A percentile compares a stretch with the other conserved stretches of the same genome.
phyloP scores from a whole-genome alignment of 805 yeast species.

The Candida gorgasii region DNA sequence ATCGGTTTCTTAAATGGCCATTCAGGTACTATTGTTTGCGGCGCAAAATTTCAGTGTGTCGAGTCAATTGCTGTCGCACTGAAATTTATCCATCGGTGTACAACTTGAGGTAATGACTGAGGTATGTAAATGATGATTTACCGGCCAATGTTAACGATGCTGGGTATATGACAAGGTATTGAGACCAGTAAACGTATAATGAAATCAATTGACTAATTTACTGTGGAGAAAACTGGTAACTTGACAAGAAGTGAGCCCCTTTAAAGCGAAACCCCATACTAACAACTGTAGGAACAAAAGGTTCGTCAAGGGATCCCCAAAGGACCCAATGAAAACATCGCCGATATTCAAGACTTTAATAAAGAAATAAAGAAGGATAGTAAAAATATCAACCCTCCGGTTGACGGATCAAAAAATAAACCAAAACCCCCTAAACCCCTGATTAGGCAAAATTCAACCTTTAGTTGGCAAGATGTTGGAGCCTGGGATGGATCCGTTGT shows the following conservation, averaged over 20 bases:
- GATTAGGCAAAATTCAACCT: slow-evolving; percentile 31
- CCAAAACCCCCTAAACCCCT: slow-evolving; percentile 18
- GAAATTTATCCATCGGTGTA: slow-evolving; percentile 3
- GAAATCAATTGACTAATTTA: neutral
- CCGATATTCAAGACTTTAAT: slow-evolving; percentile 21
- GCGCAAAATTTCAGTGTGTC: slow-evolving; percentile 6
- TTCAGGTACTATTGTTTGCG: slow-evolving; percentile 3
- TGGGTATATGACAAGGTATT: neutral
- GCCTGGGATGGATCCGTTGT: slow-evolving; percentile 28
- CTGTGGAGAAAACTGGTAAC: neutral
- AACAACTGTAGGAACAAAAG: slow-evolving; percentile 2
- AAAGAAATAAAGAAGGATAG: slow-evolving; percentile 16
- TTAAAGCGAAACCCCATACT: neutral
- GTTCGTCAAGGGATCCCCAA: slow-evolving; percentile 12
- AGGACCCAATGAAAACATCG: slow-evolving; percentile 18
- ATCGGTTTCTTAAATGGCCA: too few relatives aligned
- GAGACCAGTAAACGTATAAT: neutral
- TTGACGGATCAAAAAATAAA: slow-evolving; percentile 15
- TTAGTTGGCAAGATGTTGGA: slow-evolving; percentile 44
- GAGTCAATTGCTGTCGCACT: slow-evolving; percentile 6
- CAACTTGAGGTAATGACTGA: slow-evolving; percentile 4
- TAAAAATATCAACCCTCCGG: slow-evolving; percentile 17
- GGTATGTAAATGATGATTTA: slow-evolving; percentile 1
- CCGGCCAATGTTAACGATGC: neutral
- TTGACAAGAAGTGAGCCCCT: neutral